Conservation (phyloP, 306 rosid genomes). For the Corylus heterophylla region DNA sequence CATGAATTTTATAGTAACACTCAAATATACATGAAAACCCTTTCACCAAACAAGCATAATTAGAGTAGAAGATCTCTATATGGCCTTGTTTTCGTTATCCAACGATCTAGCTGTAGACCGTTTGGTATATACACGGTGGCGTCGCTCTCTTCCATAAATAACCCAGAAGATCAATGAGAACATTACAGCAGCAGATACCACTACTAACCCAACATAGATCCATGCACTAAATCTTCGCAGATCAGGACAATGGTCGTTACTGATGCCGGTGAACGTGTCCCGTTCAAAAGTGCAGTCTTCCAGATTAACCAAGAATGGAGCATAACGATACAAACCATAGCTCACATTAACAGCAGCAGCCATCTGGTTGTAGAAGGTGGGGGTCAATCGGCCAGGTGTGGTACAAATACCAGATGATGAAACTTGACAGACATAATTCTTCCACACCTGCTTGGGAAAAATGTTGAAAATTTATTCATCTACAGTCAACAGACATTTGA, state of each 20-base stretch:
- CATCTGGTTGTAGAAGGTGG: conserved; percentile 44
- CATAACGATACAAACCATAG: conserved; percentile 55
- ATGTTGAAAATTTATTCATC: conserved; percentile 2
- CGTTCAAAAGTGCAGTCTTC: conserved; percentile 66
- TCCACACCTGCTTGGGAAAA: conserved; percentile 66
- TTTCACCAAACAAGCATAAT: conserved; percentile 1
- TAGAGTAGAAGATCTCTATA: conserved; percentile 1
- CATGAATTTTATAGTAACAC: conserved; percentile 5
- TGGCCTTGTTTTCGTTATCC: conserved; percentile 26
- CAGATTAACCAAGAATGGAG: conserved; percentile 60
- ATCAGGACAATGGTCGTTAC: conserved; percentile 52
- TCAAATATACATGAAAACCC: conserved; percentile 33
- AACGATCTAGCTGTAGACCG: conserved; percentile 28
- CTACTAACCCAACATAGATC: conserved; percentile 53
- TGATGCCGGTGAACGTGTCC: conserved; percentile 51
- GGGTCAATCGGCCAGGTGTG: conserved; percentile 61
- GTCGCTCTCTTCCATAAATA: conserved; percentile 57
- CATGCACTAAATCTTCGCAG: conserved; percentile 33
- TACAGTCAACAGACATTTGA: not conserved
- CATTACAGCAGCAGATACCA: conserved; percentile 69
- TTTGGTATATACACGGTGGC: conserved; percentile 71
- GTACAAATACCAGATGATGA: conserved; percentile 33
- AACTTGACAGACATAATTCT: conserved; percentile 51
- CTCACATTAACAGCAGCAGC: conserved; percentile 50
- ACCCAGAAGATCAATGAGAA: conserved; percentile 67